Evolutionary conservation across 2,329 filamentous ascomycete genomes (phyloP).

Genomic region (Trichothecium roseum): DNA sequence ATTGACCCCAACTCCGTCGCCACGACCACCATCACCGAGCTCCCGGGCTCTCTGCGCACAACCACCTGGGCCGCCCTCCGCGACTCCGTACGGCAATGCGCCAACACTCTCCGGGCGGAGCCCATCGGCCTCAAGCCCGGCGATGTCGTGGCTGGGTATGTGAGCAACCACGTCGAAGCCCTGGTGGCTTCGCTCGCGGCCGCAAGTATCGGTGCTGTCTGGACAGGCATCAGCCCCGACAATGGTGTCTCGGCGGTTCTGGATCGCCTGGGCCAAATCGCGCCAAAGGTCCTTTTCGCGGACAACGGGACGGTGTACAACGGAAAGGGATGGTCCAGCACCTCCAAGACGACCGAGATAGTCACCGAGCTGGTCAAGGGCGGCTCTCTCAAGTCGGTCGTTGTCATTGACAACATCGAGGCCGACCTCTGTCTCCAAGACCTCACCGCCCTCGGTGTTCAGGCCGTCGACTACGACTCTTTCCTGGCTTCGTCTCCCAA

Average conservation of each 20-base stretch:
- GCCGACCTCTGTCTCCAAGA: constrained; percentile 31
- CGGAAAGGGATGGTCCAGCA: constrained; percentile 74
- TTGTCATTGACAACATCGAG: constrained; percentile 62
- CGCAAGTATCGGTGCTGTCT: constrained; percentile 74
- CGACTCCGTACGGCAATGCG: constrained; percentile 64
- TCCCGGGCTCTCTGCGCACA: constrained; percentile 38
- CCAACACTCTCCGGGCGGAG: constrained; percentile 54
- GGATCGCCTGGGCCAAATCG: constrained; percentile 77
- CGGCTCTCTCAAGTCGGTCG: constrained; percentile 53
- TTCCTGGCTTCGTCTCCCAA: constrained; percentile 33
- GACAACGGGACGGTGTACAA: constrained; percentile 90
- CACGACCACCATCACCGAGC: constrained; percentile 73
- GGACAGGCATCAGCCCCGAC: constrained; percentile 89
- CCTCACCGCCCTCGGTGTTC: constrained; percentile 26
- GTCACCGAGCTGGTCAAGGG: constrained; percentile 48
- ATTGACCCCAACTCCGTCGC: constrained; percentile 51
- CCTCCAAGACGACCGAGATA: constrained; percentile 71
- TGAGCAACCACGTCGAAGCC: constrained; percentile 83
- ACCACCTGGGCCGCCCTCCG: constrained; percentile 72
- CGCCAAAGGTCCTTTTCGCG: constrained; percentile 71
- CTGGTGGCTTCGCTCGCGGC: constrained; percentile 81
- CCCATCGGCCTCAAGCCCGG: constrained; percentile 43
- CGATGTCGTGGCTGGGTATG: constrained; percentile 59
- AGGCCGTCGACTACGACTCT: constrained; percentile 30
- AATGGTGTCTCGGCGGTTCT: constrained; percentile 85